phyloP scores from a whole-genome alignment of 768 basidiomycete species.

The Rhodotorula sphaerocarpa region DNA sequence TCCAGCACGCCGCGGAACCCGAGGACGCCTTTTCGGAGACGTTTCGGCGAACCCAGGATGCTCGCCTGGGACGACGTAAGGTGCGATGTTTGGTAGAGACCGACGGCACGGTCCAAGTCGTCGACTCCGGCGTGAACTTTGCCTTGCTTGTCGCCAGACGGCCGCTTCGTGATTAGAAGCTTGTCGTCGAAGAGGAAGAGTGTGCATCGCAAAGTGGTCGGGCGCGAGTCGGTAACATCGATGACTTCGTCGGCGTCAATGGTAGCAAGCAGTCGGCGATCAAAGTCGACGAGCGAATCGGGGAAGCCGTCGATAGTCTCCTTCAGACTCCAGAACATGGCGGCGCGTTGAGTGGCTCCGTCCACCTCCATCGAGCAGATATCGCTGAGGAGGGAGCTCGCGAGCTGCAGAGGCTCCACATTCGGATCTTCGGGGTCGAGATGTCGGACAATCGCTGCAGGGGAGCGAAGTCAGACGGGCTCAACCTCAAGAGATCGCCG shows the following conservation, averaged over 20 bases:
- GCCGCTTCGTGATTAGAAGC: slow-evolving; percentile 81
- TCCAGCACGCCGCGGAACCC: slow-evolving; percentile 79
- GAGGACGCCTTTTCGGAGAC: slow-evolving; percentile 67
- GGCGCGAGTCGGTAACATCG: slow-evolving; percentile 41
- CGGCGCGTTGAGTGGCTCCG: slow-evolving; percentile 79
- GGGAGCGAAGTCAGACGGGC: too few relatives aligned
- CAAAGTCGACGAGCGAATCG: slow-evolving; percentile 76
- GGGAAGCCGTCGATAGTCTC: slow-evolving; percentile 85
- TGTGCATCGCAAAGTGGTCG: slow-evolving; percentile 64
- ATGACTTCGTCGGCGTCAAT: slow-evolving; percentile 78
- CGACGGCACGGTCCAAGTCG: slow-evolving; percentile 62
- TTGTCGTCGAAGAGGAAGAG: slow-evolving; percentile 92
- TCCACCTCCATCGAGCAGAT: slow-evolving; percentile 89
- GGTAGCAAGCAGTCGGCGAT: slow-evolving; percentile 77
- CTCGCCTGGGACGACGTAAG: slow-evolving; percentile 24
- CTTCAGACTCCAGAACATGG: slow-evolving; percentile 75
- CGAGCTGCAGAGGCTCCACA: slow-evolving; percentile 67
- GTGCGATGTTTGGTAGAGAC: slow-evolving; percentile 29
- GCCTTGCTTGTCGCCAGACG: slow-evolving; percentile 40
- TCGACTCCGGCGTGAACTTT: slow-evolving; percentile 57
- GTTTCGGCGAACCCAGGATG: slow-evolving; percentile 55
- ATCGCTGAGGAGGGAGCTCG: slow-evolving; percentile 75
- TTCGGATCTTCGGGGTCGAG: slow-evolving; percentile 73
- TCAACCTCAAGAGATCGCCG: too few relatives aligned
- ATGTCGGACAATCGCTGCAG: slow-evolving; percentile 71